Percentiles rank a stretch among this genome's conserved stretches.
Evolutionary conservation across 1,284 basidiomycete species (phyloP).

Genomic region (Trichosporon coremiiforme): DNA sequence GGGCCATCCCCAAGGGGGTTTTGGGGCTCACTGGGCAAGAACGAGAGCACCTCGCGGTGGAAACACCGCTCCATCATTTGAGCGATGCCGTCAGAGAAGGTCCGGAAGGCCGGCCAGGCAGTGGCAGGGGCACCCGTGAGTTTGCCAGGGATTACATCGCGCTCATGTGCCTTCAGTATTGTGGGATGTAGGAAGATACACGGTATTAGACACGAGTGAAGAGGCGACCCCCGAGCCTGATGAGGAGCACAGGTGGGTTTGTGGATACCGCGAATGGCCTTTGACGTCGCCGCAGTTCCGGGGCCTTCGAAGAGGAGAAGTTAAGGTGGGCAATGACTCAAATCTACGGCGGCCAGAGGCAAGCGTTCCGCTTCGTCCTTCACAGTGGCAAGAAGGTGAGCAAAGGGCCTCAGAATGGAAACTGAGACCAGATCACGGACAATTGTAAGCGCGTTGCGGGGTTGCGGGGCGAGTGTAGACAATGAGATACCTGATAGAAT

Average conservation of each 20-base stretch:
- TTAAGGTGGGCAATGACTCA: slow-evolving; percentile 14
- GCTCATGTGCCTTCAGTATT: slow-evolving; percentile 34
- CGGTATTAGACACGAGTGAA: slow-evolving; percentile 31
- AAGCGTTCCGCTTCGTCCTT: slow-evolving; percentile 21
- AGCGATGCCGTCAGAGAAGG: slow-evolving; percentile 73
- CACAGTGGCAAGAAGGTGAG: slow-evolving; percentile 20
- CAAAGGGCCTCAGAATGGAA: not conserved
- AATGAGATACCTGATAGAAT: not conserved
- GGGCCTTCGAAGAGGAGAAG: slow-evolving; percentile 21
- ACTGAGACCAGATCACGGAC: not conserved
- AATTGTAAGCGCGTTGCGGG: not conserved
- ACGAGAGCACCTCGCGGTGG: slow-evolving; percentile 39
- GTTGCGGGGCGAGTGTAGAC: too few species aligned
- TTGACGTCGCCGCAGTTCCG: slow-evolving; percentile 7
- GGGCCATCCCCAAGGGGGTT: slow-evolving; percentile 49
- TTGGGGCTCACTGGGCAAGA: slow-evolving; percentile 32
- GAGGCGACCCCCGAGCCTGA: slow-evolving; percentile 30
- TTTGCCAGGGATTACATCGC: not conserved
- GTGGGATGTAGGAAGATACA: slow-evolving; percentile 49
- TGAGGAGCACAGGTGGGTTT: slow-evolving; percentile 5
- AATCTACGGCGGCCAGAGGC: not conserved
- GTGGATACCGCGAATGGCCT: too few species aligned
- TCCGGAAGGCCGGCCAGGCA: slow-evolving; percentile 66
- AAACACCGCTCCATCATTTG: slow-evolving; percentile 47
- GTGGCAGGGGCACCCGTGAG: slow-evolving; percentile 39